A percentile compares a stretch with the other conserved stretches of the same genome.
Evolutionary conservation across 495 filamentous ascomycete genomes (phyloP).

Genomic region (Trichoderma parareesei): DNA sequence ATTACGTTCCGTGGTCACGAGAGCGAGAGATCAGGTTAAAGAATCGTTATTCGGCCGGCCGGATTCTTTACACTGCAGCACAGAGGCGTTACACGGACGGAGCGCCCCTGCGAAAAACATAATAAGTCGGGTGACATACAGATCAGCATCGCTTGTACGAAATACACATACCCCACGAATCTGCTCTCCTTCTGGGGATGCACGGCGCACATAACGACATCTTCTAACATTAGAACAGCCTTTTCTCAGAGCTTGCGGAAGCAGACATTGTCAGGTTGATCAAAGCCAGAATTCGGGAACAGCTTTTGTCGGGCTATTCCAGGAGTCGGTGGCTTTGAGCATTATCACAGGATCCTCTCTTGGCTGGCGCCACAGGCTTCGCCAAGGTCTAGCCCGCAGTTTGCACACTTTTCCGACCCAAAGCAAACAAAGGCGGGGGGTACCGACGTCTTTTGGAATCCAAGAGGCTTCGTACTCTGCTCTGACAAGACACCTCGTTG

Average conservation of each 20-base stretch:
- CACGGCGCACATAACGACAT: neutral
- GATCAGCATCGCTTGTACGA: neutral
- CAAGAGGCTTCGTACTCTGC: neutral
- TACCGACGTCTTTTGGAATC: neutral
- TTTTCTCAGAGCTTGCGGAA: too few species aligned
- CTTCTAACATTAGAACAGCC: too few species aligned
- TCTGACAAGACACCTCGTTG: neutral
- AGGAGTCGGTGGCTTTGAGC: neutral
- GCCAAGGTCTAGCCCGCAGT: neutral
- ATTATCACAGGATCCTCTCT: neutral
- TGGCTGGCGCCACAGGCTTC: neutral
- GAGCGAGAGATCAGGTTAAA: neutral
- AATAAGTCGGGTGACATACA: slow-evolving; percentile 5
- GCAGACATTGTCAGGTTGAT: too few species aligned
- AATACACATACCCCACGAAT: slow-evolving; percentile 1
- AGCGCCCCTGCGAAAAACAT: neutral
- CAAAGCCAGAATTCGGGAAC: neutral
- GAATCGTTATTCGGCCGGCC: slow-evolving; percentile 3
- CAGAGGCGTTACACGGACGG: neutral
- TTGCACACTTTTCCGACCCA: neutral
- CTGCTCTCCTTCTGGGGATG: neutral
- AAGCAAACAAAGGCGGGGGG: neutral
- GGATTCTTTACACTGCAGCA: neutral
- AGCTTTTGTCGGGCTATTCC: neutral
- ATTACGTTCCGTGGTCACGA: neutral